Percentiles rank a stretch among this genome's conserved stretches.
phyloP scores from a whole-genome alignment of 345 rosid genomes.

The Clarkia xantiana region DNA sequence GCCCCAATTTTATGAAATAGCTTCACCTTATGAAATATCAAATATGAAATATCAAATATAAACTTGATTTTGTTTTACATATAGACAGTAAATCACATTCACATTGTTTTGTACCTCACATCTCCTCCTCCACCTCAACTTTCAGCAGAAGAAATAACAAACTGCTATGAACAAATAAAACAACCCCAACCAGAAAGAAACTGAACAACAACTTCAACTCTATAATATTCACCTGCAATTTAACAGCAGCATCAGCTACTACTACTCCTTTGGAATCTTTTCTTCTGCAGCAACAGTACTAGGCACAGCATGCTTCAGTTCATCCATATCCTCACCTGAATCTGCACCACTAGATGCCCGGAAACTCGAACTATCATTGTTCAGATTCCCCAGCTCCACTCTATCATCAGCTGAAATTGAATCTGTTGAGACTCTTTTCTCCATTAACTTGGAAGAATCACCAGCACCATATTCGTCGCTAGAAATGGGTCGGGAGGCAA shows the following conservation, averaged over 20 bases:
- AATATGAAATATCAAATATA: too few relatives aligned
- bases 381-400: constrained; percentile 5
- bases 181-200: too few relatives aligned
- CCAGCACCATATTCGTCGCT: not conserved
- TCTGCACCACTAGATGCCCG: constrained; percentile 1
- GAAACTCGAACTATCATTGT: not conserved
- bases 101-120: too few relatives aligned
- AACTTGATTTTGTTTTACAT: too few relatives aligned
- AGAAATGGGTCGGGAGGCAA: constrained; percentile 12
- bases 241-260: not conserved
- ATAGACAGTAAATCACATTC: too few relatives aligned
- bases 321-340: not conserved
- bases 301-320: too few relatives aligned
- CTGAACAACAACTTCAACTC: not conserved
- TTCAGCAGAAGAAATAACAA: too few relatives aligned
- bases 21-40: too few relatives aligned
- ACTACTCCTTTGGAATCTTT: not conserved
- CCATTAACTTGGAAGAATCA: constrained; percentile 11
- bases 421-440: constrained; percentile 10
- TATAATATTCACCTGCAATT: not conserved
- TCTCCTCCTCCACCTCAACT: too few relatives aligned
- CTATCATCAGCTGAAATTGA: constrained; percentile 16
- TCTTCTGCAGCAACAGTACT: too few relatives aligned
- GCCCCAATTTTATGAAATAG: too few relatives aligned
- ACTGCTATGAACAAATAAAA: too few relatives aligned